Base-by-base conservation (phyloP, 345 rosid species). In the Eucalyptus leucophloia region DNA sequence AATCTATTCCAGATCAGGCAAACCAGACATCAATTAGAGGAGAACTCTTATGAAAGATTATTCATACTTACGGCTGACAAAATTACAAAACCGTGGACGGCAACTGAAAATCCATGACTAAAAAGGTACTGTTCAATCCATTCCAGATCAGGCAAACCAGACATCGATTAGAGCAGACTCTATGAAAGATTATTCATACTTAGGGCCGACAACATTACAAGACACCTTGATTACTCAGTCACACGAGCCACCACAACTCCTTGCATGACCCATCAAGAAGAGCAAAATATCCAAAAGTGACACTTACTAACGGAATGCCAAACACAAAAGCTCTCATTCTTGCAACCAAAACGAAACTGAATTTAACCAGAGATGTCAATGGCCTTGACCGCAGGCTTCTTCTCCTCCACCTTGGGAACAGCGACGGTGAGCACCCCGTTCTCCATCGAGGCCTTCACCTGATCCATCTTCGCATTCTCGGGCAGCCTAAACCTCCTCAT, bases 371-470 rank as follows among this genome's bases (percentile, higher is more conserved):
- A 83, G 88, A 89, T 89, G 62, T 91, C 83, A 54, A 91, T 24
- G 37, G 91, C 40, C 86, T 91, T 91, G 62, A 86, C 89, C 83
- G 86, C 89, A 30, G 87, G 88, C 49, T 85, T 87, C 80, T 91
- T 91, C 89, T 62, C 87, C 89, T 89, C 89, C 80, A 51, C 56
- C 50, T 91, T 91, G 1, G 92, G 92, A 9, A 91, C 88, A 28
- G 91, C 21, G 16, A 91, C 89, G 49, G 92, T 86, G 65, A 91
- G 91, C 44, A 91, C 87, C 3, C 92, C 91, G n/a, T 86, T 88
- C 88, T 89, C 92, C 92, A 91, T 89, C 32, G 89, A 23, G 2
- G 91, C 92, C 87, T 91, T 91, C 21, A 91, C 91, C 37, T 69
- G 49, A 72, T 87, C 89, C 34, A 88, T 37, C 91, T 86, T 91